Evolutionary conservation across 441 rosid species (phyloP).

Genomic region (Metrosideros polymorpha): DNA sequence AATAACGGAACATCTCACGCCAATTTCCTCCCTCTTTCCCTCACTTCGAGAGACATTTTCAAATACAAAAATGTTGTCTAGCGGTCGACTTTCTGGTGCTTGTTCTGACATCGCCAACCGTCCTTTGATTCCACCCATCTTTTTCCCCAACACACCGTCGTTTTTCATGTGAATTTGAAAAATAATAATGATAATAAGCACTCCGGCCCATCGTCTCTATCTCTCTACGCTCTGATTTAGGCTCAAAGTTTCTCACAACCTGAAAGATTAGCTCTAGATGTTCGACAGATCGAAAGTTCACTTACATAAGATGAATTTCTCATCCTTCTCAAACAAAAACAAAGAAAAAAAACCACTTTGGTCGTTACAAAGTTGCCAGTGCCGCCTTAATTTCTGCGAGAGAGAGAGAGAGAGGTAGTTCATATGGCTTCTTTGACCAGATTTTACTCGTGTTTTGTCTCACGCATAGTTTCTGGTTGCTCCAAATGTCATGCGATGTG

Average conservation of each 20-base stretch:
- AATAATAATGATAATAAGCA: neutral
- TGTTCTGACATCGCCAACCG: neutral
- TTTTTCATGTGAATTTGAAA: neutral
- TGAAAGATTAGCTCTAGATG: neutral
- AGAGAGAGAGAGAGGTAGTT: neutral
- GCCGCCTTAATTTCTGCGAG: neutral
- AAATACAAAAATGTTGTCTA: neutral
- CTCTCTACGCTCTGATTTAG: neutral
- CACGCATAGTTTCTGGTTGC: neutral
- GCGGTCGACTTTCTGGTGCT: neutral
- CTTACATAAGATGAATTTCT: neutral
- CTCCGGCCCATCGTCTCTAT: neutral
- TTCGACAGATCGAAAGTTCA: neutral
- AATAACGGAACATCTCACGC: neutral
- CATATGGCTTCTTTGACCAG: neutral
- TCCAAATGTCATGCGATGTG: neutral
- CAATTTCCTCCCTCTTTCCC: neutral
- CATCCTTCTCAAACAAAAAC: neutral
- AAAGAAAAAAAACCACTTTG: neutral
- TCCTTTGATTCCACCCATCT: neutral
- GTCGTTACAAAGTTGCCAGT: neutral
- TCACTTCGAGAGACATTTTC: neutral
- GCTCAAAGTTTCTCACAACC: neutral
- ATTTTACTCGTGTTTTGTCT: neutral
- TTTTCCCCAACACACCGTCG: neutral